Base-by-base conservation (phyloP, 495 filamentous ascomycete species). In the Aspergillus coremiiformis region DNA sequence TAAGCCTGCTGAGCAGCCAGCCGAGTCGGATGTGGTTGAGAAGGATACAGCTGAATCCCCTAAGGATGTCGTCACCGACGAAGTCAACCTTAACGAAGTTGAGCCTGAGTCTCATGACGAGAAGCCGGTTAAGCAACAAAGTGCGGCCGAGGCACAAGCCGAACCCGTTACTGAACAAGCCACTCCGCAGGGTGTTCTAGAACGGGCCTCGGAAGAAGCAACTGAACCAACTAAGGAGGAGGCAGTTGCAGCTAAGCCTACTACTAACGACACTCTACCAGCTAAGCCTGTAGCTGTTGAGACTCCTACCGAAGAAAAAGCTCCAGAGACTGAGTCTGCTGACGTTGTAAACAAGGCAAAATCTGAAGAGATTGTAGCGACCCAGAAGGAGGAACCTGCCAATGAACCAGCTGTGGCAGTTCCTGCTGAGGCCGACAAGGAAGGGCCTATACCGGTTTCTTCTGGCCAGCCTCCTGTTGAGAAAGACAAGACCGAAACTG, bases 361-460 rank as follows among this genome's bases (percentile, higher is more conserved):
- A 5, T 6, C 44, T 10, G 41, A 49, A n/a, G 35, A 47, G 9
- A 12, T n/a, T 11, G 32, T 14, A 14, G 15, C 5, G 1, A 19
- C 44, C 9, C 15, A 29, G 15, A 33, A 47, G 27, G 44, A 47
- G 27, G 49, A 52, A 20, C 8, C 46, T 24, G 39, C 27, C 24
- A 21, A 17, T 14, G 54, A 57, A 35, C 52, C 53, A 24, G 29
- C 47, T n/a, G 35, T 15, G 32, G 51, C 51, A 39, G 50, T 55
- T 24, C 44, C 48, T 35, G 20, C 33, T 41, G 37, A 41, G 19
- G 37, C 37, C 17, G 5, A 24, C 8, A 20, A 21, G 9, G 48
- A 24, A 12, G 48, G 22, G 15, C 15, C 48, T 11, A 23, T 17
- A 9, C 24, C 48, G 6, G 48, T 17, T 21, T 5, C 32, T 37